These are phyloP conservation scores for Ogataea pignaliae DNA, from an alignment of 805 yeast genomes.

Conservation along the genomic window DNA sequence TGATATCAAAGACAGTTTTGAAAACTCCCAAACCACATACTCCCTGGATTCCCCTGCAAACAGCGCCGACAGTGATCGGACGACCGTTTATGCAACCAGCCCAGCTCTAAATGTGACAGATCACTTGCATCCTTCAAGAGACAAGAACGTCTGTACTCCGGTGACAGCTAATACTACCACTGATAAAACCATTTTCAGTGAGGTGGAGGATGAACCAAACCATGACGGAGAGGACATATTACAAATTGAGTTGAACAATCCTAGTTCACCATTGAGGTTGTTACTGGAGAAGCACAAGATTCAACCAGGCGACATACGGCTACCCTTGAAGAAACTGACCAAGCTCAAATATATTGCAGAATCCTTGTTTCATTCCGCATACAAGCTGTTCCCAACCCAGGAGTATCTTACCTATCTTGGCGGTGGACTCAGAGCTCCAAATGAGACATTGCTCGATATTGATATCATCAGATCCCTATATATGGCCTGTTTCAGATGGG, in stretches of 20 bases:
- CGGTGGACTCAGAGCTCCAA: conserved; percentile 17
- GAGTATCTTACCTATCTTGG: conserved; percentile 25
- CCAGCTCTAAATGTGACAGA: neutral
- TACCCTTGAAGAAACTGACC: conserved; percentile 1
- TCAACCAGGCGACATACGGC: neutral
- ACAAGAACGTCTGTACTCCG: too few relatives aligned
- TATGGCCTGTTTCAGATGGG: conserved; percentile 43
- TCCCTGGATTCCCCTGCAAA: neutral
- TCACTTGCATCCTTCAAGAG: too few relatives aligned
- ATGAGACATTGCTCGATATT: conserved; percentile 31
- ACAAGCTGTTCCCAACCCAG: conserved; percentile 15
- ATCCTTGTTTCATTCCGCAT: conserved; percentile 30
- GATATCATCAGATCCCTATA: conserved; percentile 37
- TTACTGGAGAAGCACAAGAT: neutral
- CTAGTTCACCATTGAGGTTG: conserved; percentile 6
- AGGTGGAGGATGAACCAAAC: too few relatives aligned
- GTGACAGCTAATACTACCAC: neutral
- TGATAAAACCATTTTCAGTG: neutral
- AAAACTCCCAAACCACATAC: neutral
- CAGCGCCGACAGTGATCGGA: neutral
- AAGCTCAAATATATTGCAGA: conserved; percentile 24
- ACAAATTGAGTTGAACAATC: conserved; percentile 3
- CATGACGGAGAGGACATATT: neutral
- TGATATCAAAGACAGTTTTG: neutral
- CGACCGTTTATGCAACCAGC: neutral